Evolutionary conservation across 2,329 filamentous ascomycete species (phyloP).

Genomic region (Fusarium papillatum): DNA sequence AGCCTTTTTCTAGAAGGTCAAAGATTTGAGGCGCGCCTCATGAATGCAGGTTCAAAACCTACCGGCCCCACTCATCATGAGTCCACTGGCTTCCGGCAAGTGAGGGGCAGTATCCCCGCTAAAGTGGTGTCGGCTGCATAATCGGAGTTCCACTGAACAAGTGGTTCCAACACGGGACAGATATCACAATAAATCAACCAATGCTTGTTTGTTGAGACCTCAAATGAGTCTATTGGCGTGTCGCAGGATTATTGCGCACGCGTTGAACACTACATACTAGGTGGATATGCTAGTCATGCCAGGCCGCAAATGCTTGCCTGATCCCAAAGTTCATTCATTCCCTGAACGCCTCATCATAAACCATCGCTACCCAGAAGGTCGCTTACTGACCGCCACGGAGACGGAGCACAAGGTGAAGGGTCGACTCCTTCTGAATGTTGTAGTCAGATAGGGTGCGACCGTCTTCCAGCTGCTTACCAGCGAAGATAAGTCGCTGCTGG

Average conservation of each 20-base stretch:
- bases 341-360: slow-evolving; percentile 72
- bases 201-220: slow-evolving; percentile 29
- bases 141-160: background rate
- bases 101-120: slow-evolving; percentile 27
- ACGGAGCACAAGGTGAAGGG: slow-evolving; percentile 88
- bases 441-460: slow-evolving; percentile 92
- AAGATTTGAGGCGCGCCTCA: slow-evolving; percentile 17
- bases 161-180: background rate
- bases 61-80: slow-evolving; percentile 33
- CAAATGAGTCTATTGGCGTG: slow-evolving; percentile 37
- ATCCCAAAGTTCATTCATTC: slow-evolving; percentile 33
- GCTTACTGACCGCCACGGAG: slow-evolving; percentile 81
- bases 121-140: background rate
- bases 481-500: slow-evolving; percentile 96
- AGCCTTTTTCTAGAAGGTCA: slow-evolving; percentile 16
- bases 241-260: slow-evolving; percentile 11
- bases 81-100: slow-evolving; percentile 1
- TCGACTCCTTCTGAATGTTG: slow-evolving; percentile 96
- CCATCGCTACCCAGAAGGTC: slow-evolving; percentile 19
- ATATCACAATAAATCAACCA: background rate
- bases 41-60: slow-evolving; percentile 7
- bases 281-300: slow-evolving; percentile 32
- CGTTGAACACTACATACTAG: slow-evolving; percentile 37
- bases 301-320: slow-evolving; percentile 32
- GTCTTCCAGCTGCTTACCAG: slow-evolving; percentile 96